phyloP scores from a whole-genome alignment of 805 yeast genomes.

The Hanseniaspora pseudoguilliermondii region DNA sequence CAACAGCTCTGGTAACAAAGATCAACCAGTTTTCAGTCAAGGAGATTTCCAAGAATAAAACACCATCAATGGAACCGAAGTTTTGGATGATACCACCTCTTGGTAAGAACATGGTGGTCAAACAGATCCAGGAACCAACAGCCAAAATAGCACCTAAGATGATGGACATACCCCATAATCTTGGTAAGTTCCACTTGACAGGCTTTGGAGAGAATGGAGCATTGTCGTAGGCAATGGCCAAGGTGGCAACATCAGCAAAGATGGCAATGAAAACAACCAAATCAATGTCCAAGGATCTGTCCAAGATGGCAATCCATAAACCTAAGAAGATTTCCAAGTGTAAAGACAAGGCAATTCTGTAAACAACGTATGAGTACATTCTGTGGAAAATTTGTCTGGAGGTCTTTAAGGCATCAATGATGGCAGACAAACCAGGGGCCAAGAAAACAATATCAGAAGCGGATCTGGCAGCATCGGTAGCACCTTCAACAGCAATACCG shows the following conservation, averaged over 20 bases:
- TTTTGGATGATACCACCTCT: conserved; percentile 92
- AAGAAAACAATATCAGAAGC: conserved; percentile 94
- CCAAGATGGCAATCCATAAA: conserved; percentile 90
- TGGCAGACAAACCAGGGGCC: conserved; percentile 91
- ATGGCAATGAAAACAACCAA: conserved; percentile 92
- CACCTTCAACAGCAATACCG: conserved; percentile 98
- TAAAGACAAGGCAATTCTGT: conserved; percentile 91
- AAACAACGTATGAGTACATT: conserved; percentile 95
- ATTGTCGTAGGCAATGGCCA: conserved; percentile 93
- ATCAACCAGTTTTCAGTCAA: conserved; percentile 95
- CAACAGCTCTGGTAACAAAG: conserved; percentile 91
- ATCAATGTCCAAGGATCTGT: conserved; percentile 75
- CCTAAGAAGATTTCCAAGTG: conserved; percentile 92
- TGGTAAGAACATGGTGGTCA: conserved; percentile 83
- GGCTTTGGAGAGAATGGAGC: conserved; percentile 91
- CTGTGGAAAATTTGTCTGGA: conserved; percentile 97
- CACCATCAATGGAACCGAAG: conserved; percentile 90
- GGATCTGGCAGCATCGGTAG: conserved; percentile 92
- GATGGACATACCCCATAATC: conserved; percentile 94
- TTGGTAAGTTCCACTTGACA: conserved; percentile 93
- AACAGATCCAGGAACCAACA: conserved; percentile 85
- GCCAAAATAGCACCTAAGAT: conserved; percentile 77
- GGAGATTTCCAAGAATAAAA: conserved; percentile 84
- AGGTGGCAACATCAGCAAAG: conserved; percentile 93
- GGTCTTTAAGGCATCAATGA: conserved; percentile 87